Evolutionary conservation across 164 flowering plant genomes (phyloP), one percentile per base, ranked within the genome.

Genomic region (Magnolia changhungtana): DNA sequence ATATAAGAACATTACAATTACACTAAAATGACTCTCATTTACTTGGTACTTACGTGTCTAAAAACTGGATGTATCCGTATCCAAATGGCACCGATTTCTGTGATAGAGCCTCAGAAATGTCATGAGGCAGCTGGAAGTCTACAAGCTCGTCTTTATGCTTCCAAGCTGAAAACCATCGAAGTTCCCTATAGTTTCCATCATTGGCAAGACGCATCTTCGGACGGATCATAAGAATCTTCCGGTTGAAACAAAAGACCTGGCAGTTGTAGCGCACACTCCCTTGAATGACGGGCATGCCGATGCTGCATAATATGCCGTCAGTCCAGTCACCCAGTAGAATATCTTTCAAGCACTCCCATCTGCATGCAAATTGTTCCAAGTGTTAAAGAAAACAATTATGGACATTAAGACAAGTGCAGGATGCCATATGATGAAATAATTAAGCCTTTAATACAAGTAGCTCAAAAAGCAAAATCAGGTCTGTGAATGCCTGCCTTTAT

Each of bases 161-260:
- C 99, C 98, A 96, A 20, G 95, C 78, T 1, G 98, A 94, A 77
- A 96, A 96, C 99, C 99, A 96, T 23, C 99, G 78, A 0, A 91
- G 93, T 80, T 96, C 99, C 79, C 97, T 87, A 80, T 92, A 96
- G 84, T 96, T 96, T 13, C 95, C 98, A 86, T 91, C 97, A 81
- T 94, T 94, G 45, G 99, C 99, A 69, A 96, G 93, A 91, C 90
- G 89, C 94, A 92, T 87, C 82, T 94, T 96, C 18, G 99, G 97
- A n/a, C 99, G 90, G 70, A 96, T 96, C 97, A 96, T 89, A 31
- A 96, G 82, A 66, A 96, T 94, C 79, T 87, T 90, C 75, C 93
- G 78, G 84, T 96, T 91, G 52, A 90, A 74, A 79, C 99, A 94
- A 7, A 91, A 76, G 72, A 92, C 86, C 78, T 94, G 99, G 82